Evolutionary conservation across 805 yeast species (phyloP).

Genomic region (Trichomonascus vanleenenianus): DNA sequence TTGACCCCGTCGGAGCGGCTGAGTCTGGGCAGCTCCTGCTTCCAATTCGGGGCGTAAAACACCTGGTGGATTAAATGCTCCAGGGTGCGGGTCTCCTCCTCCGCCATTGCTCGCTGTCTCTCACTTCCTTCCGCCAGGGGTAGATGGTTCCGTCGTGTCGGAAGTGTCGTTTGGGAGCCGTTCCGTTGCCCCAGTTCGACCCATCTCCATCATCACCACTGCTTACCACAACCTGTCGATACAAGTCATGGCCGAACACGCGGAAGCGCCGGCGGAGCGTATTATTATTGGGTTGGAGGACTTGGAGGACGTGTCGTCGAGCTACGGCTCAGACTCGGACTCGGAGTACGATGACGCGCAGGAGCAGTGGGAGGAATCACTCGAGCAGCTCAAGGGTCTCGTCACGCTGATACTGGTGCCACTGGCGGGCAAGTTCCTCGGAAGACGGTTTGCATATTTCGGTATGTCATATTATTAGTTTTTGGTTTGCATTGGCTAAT

Average conservation of each 20-base stretch:
- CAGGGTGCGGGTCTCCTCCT: too few species aligned
- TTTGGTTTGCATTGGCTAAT: not conserved
- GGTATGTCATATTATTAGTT: not conserved
- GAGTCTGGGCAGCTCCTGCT: slow-evolving; percentile 31
- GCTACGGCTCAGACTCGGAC: slow-evolving; percentile 13
- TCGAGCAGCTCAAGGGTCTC: slow-evolving; percentile 48
- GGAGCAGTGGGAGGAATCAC: slow-evolving; percentile 66
- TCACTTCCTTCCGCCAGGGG: too few species aligned
- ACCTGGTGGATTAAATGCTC: too few species aligned
- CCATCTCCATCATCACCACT: not conserved
- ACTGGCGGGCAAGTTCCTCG: slow-evolving; percentile 57
- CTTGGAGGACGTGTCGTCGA: not conserved
- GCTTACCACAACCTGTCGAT: not conserved
- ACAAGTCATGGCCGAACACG: not conserved
- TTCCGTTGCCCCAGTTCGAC: not conserved
- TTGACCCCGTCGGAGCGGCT: slow-evolving; percentile 37
- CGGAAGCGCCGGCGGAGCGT: not conserved
- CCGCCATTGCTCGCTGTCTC: too few species aligned
- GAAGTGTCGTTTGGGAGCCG: too few species aligned
- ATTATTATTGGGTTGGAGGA: too few species aligned
- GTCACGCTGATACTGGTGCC: slow-evolving; percentile 54
- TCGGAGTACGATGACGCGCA: slow-evolving; percentile 40
- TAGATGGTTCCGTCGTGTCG: too few species aligned
- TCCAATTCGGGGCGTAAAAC: slow-evolving; percentile 11
- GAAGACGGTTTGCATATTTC: slow-evolving; percentile 45